These are phyloP conservation scores for Myriosclerotinia duriaeana DNA, from an alignment of 2,329 filamentous ascomycete species.

Conservation along the genomic window DNA sequence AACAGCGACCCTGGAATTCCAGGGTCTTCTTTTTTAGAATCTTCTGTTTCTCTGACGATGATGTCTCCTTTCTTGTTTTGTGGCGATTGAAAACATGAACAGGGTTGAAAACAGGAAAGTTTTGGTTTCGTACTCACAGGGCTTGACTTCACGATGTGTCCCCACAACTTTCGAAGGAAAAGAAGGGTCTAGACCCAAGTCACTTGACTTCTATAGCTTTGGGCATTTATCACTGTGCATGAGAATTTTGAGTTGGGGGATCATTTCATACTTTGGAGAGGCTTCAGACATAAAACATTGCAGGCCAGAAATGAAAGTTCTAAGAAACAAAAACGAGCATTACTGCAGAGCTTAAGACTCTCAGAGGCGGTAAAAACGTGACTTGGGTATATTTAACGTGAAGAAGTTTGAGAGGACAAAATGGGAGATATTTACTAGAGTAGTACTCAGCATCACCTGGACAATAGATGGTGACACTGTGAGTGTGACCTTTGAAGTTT, in stretches of 20 bases:
- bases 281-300: background rate
- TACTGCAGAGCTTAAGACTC: background rate
- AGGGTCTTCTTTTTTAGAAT: background rate
- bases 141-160: background rate
- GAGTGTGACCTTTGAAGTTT: background rate
- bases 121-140: background rate
- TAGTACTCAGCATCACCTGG: background rate
- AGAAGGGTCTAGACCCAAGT: constrained; percentile 2
- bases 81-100: background rate
- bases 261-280: background rate
- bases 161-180: background rate
- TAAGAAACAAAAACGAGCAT: background rate
- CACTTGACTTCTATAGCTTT: background rate
- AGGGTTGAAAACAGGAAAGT: constrained; percentile 5
- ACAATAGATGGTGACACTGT: too few relatives aligned
- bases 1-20: background rate
- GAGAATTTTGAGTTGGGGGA: background rate
- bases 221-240: background rate
- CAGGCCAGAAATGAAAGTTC: background rate
- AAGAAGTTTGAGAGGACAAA: background rate
- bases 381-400: background rate
- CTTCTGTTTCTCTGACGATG: constrained; percentile 4
- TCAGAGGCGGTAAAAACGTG: background rate
- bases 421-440: background rate
- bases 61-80: constrained; percentile 9